phyloP scores from a whole-genome alignment of 176 grass and related monocot species.

The Secale cereale region DNA sequence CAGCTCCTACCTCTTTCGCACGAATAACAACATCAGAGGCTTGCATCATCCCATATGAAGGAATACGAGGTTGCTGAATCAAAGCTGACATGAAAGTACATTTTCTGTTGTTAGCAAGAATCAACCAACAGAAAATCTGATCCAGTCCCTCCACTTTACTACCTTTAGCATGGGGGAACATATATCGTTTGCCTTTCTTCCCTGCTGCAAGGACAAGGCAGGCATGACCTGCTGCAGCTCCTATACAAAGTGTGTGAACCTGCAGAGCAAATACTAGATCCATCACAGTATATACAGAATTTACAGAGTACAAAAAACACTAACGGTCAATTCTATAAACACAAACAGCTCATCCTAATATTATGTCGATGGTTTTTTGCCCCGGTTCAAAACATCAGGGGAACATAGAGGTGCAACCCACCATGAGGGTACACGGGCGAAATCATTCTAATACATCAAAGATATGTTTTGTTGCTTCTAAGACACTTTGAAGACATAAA shows the following conservation, averaged over 20 bases:
- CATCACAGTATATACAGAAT: conserved; percentile 2
- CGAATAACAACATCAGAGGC: conserved; percentile 87
- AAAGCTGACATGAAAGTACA: conserved; percentile 59
- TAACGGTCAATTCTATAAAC: conserved; percentile 1
- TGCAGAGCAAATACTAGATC: conserved; percentile 37
- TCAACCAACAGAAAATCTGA: conserved; percentile 9
- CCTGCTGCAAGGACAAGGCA: conserved; percentile 94
- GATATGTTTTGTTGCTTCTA: not conserved
- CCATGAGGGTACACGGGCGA: not conserved
- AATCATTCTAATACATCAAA: not conserved
- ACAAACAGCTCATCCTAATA: conserved; percentile 9
- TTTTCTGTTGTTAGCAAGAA: conserved; percentile 22
- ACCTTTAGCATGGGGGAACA: conserved; percentile 92
- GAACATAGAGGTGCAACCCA: not conserved
- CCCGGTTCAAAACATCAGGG: conserved; percentile 24
- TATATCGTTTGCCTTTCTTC: conserved; percentile 95
- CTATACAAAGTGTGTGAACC: conserved; percentile 84
- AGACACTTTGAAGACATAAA: not conserved
- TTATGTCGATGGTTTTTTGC: not conserved
- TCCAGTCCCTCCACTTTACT: not conserved
- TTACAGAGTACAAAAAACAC: not conserved
- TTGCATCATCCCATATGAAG: conserved; percentile 83
- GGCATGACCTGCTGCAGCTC: conserved; percentile 77
- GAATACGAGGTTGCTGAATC: conserved; percentile 87
- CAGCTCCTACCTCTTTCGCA: conserved; percentile 67